Evolutionary conservation across 257 asterid species (phyloP).

Genomic region (Leonotis leonurus): DNA sequence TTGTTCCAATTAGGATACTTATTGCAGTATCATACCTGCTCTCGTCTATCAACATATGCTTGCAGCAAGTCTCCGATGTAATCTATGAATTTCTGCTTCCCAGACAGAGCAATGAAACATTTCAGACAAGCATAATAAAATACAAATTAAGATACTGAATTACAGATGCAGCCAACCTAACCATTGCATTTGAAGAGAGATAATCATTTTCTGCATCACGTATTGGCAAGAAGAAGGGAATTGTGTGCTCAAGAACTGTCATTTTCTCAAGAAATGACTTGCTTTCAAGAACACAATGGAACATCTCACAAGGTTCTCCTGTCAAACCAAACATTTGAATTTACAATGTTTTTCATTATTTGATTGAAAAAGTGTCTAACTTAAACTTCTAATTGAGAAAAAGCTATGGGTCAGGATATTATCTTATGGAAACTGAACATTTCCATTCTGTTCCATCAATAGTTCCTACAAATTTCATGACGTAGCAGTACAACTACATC

Average conservation of each 20-base stretch:
- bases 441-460: slow-evolving; percentile 2
- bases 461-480: background rate
- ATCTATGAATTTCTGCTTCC: slow-evolving; percentile 89
- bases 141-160: slow-evolving; percentile 3
- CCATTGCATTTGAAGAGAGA: slow-evolving; percentile 92
- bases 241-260: slow-evolving; percentile 83
- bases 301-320: slow-evolving; percentile 92
- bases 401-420: background rate
- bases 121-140: slow-evolving; percentile 13
- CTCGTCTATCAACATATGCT: slow-evolving; percentile 94
- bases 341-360: slow-evolving; percentile 3
- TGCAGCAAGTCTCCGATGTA: slow-evolving; percentile 84
- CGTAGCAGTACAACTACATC: too few species aligned
- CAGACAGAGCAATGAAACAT: slow-evolving; percentile 14
- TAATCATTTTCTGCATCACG: slow-evolving; percentile 79
- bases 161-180: slow-evolving; percentile 35
- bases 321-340: slow-evolving; percentile 20
- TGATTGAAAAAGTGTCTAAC: background rate
- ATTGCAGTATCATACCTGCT: slow-evolving; percentile 57
- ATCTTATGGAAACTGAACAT: background rate
- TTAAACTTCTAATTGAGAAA: background rate
- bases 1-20: background rate
- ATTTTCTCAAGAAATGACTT: slow-evolving; percentile 98
- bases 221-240: slow-evolving; percentile 91
- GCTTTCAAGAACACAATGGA: slow-evolving; percentile 97